Base-by-base conservation (phyloP, 2,329 filamentous ascomycete species). In the Cladosporium oxysporum region DNA sequence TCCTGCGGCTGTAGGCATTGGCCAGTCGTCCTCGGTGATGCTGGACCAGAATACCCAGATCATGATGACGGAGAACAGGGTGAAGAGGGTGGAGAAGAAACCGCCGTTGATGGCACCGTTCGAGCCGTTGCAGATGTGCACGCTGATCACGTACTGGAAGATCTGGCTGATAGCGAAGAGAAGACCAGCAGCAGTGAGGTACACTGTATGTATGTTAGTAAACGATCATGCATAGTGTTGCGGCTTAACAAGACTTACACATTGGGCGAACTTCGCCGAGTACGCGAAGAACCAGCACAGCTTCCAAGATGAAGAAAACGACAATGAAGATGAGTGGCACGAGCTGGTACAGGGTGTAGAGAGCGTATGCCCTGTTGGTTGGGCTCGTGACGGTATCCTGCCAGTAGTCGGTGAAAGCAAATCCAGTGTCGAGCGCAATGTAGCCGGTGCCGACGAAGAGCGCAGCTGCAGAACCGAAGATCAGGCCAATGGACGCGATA, bases 11-110 rank as follows among this genome's bases (percentile, higher is more conserved):
- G 76, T 75, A 21, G 84, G 82, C 78, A 86, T 83, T 2, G 93
- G 92, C 95, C 95, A 99, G 82, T 97, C 94, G 75, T 99, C 95
- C 80, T 99, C 95, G 18, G 95, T 99, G 74, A 99, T 99, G 81
- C 93, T 97, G 57, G 93, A 96, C 95, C 95, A 99, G 83, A 99
- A 99, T 66, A 91, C 79, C 93, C 95, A 99, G 70, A 97, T 81
- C 80, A 88, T 88, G 21, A 92, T 84, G 5, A 99, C 92, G 0
- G 93, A 85, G 14, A 94, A 81, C 0, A 97, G 83, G 0, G 93
- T 98, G 81, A 99, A 98, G 7, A 98, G 82, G 0, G 93, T 96
- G 78, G 97, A 87, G 78, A 99, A 99, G 0, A 99, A 80, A 6
- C 94, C 88, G 59, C 95, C 95, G 76, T 99, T 94, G 75, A 99